These are phyloP conservation scores for Alopecurus myosuroides DNA, from an alignment of 176 grass and related monocot genomes.

Conservation along the genomic window DNA sequence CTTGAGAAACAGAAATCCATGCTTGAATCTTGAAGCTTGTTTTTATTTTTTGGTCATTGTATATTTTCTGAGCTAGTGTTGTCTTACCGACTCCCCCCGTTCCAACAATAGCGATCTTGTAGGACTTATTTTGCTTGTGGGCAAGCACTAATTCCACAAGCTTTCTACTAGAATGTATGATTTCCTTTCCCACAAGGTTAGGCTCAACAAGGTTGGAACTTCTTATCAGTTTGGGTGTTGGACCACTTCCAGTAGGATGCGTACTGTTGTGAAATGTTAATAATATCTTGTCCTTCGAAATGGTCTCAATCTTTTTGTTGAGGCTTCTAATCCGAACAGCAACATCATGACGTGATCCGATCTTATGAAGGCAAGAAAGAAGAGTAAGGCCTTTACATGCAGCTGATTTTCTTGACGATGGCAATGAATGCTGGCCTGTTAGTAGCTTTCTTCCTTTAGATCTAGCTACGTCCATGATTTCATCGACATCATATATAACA, in stretches of 20 bases:
- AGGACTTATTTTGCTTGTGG: no score
- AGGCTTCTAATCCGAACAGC: not conserved
- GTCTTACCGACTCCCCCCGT: no score
- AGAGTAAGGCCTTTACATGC: no score
- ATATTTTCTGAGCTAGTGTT: no score
- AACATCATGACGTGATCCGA: not conserved
- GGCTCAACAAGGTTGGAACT: constrained; percentile 15
- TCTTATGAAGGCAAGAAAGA: not conserved
- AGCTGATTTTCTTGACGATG: not conserved
- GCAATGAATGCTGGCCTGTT: not conserved
- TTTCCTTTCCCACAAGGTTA: constrained; percentile 27
- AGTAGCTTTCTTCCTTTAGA: not conserved
- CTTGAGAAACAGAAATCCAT: no score
- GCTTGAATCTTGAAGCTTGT: no score
- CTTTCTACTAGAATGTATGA: not conserved
- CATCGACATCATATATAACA: constrained; percentile 39
- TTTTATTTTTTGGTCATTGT: no score
- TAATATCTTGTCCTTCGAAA: not conserved
- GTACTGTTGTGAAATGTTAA: no score
- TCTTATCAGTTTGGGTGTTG: not conserved
- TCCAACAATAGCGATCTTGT: no score
- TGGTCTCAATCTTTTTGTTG: not conserved
- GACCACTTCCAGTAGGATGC: not conserved
- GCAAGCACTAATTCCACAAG: not conserved
- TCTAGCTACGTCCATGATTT: constrained; percentile 30